Conservation (phyloP, 805 yeast species). For the Sugiyamaella chiloensis region DNA sequence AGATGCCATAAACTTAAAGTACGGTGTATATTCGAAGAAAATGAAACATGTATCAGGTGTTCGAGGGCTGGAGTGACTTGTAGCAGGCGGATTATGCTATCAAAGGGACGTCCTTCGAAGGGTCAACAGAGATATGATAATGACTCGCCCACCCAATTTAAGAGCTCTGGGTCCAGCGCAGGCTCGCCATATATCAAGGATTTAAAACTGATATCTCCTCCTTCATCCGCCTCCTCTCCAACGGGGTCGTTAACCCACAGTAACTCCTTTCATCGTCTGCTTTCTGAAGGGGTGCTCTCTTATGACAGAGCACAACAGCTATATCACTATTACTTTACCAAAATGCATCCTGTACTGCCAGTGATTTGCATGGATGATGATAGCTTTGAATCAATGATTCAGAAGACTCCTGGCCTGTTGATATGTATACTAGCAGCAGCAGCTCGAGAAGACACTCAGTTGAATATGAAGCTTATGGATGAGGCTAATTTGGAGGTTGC, state of each 20-base stretch:
- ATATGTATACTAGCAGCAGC: background rate
- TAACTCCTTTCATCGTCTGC: too few species aligned
- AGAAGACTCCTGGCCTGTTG: background rate
- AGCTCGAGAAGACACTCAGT: background rate
- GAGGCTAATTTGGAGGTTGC: background rate
- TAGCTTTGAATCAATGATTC: background rate
- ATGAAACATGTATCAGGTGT: background rate
- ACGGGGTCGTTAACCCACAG: too few species aligned
- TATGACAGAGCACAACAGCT: background rate
- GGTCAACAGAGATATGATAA: background rate
- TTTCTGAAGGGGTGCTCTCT: background rate
- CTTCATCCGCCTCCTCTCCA: too few species aligned
- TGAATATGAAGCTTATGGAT: background rate
- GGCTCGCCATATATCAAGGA: background rate
- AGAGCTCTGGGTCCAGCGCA: too few species aligned
- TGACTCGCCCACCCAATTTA: background rate
- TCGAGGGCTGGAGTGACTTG: background rate
- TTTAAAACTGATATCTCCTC: too few species aligned
- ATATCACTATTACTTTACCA: background rate
- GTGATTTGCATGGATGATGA: background rate
- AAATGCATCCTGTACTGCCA: background rate
- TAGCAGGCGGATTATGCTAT: background rate
- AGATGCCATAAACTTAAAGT: background rate
- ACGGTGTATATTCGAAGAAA: background rate
- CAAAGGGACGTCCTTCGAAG: background rate